Conservation (phyloP, 495 filamentous ascomycete species). For the Lepidopterella palustris region DNA sequence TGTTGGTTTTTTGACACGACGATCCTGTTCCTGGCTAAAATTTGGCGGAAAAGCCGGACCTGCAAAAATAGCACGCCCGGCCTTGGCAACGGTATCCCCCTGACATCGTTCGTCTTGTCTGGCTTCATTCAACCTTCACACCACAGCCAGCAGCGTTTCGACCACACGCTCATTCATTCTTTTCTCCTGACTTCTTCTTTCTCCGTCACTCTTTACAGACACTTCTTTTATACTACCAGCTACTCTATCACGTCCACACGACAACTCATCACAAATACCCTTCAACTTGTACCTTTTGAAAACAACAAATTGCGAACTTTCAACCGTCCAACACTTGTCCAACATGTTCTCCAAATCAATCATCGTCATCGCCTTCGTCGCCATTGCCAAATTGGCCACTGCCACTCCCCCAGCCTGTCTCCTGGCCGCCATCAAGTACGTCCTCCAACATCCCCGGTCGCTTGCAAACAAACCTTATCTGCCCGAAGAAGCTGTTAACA, state of each 20-base stretch:
- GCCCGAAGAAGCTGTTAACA: background rate
- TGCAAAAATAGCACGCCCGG: background rate
- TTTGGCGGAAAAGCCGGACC: background rate
- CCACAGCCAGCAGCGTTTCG: background rate
- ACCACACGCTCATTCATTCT: constrained; percentile 4
- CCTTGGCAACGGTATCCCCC: background rate
- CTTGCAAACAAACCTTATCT: background rate
- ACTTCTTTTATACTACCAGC: background rate
- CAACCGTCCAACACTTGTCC: constrained; percentile 10
- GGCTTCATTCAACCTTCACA: background rate
- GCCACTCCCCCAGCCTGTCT: constrained; percentile 40
- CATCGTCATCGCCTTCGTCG: constrained; percentile 32
- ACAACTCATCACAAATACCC: background rate
- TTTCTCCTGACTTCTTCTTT: constrained; percentile 2
- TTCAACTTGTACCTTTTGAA: background rate
- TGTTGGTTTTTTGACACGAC: too few relatives aligned
- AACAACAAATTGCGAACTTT: background rate
- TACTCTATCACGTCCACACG: background rate
- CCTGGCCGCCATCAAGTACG: constrained; percentile 40
- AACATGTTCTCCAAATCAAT: constrained; percentile 36
- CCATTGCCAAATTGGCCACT: constrained; percentile 30
- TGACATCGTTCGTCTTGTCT: background rate
- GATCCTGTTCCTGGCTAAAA: background rate
- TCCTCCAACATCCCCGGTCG: background rate
- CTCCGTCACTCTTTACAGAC: constrained; percentile 5